Conservation (phyloP, 2,329 filamentous ascomycete species). For the Grosmannia clavigera region DNA sequence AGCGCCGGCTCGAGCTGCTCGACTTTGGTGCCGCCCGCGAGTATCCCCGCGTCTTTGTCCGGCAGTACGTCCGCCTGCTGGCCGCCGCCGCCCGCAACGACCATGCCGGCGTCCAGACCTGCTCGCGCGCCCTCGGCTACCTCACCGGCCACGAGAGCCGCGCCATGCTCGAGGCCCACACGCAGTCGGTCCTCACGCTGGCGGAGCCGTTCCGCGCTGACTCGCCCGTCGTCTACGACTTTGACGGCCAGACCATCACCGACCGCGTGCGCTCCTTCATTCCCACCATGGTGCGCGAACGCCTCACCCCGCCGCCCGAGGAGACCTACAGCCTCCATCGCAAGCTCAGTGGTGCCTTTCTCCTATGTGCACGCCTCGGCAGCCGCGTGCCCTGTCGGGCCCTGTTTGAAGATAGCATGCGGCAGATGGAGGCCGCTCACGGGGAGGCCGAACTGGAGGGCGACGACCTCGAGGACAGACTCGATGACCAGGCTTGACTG, state of each 20-base stretch:
- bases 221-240: slow-evolving; percentile 80
- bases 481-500: too few species aligned
- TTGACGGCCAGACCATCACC: slow-evolving; percentile 88
- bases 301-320: slow-evolving; percentile 82
- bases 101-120: slow-evolving; percentile 44
- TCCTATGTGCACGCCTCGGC: slow-evolving; percentile 77
- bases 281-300: slow-evolving; percentile 82
- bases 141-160: slow-evolving; percentile 80
- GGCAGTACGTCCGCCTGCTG: slow-evolving; percentile 67
- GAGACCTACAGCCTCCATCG: slow-evolving; percentile 94
- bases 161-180: slow-evolving; percentile 80
- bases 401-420: slow-evolving; percentile 55
- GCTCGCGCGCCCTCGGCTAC: slow-evolving; percentile 74
- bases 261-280: slow-evolving; percentile 81
- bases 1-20: slow-evolving; percentile 68
- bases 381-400: slow-evolving; percentile 71
- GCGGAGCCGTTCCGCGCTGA: slow-evolving; percentile 76
- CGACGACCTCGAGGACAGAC: neutral
- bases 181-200: slow-evolving; percentile 76
- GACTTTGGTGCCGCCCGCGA: slow-evolving; percentile 92
- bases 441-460: neutral
- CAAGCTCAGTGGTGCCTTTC: slow-evolving; percentile 88
- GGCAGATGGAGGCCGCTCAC: slow-evolving; percentile 18
- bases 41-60: slow-evolving; percentile 68
- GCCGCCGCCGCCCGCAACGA: slow-evolving; percentile 67